Evolutionary conservation across 2,329 filamentous ascomycete species (phyloP), one percentile per base, ranked within the genome.

Genomic region (Diaporthe ampelina): DNA sequence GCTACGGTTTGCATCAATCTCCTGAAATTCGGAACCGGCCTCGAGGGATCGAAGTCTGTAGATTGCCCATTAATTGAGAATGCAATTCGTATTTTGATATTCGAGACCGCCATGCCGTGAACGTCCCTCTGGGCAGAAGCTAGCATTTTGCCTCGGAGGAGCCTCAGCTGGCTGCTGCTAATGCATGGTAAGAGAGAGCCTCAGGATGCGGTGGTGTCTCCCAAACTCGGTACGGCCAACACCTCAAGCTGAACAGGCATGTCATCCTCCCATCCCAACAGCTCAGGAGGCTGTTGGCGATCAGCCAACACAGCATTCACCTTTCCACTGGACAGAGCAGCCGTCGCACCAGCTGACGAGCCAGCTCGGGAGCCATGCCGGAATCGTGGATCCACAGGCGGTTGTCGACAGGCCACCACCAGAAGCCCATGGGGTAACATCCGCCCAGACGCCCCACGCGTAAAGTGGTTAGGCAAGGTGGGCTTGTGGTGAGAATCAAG

Each of bases 1-100:
- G 74, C 57, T 59, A 70, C 40, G 29, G 32, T 7, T 7, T 75
- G 67, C 58, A 75, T 71, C 67, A 68, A 75, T 73, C 65, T 73
- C 58, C 21, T 58, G n/a, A 50, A 70, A 73, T 75, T 61, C 54
- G 73, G 68, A 45, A 45, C 69, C 59, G 58, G 54, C 65, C 45
- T 43, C 58, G 50, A 40, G n/a, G 21, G 32, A 68, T 54, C 21
- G 48, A 68, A 6, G n/a, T 54, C 63, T 68, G 58, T 50, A 73
- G 59, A 70, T 59, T 68, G 35, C 45, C 45, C 43, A 57, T 73
- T 35, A 57, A 43, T 56, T n/a, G 57, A 29, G 21, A 17, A 43
- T 71, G 67, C 24, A n/a, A 70, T 65, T 70, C 57, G 71, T 70
- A 73, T 67, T 70, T 52, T 58, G 50, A 68, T 54, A 26, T 68